Evolutionary conservation across 2,329 filamentous ascomycete genomes (phyloP), one percentile per base, ranked within the genome.

Genomic region (Ophiostoma ips): DNA sequence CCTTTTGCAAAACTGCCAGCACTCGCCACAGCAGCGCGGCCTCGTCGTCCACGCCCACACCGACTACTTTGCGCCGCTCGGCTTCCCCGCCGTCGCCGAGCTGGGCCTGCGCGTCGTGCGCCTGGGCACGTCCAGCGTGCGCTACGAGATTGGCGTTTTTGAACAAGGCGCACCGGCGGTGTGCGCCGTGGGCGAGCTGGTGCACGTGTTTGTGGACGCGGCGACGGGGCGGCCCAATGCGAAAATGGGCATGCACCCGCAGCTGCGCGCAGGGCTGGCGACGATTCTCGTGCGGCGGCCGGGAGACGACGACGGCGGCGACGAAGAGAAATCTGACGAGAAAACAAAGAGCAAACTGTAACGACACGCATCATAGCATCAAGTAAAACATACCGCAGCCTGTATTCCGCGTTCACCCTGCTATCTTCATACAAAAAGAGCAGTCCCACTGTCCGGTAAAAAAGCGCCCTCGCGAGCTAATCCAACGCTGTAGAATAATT

Each of bases 141-240:
- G 80, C 12, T 96, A 95, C 61, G 90, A 96, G 62, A 78, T 94
- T 52, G 92, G 81, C 0, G 73, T 96, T 1, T 96, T 95, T 60
- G 81, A 87, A 61, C 73, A 77, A 53, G 86, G 83, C 0, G 68
- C 81, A 2, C 79, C 86, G 1, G 69, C 75, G 18, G 86, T 92
- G 10, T 87, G 84, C 61, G 87, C 87, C 11, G 87, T 95, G 1
- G 88, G 88, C 1, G 83, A 84, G 58, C 88, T 92, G 61, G 75
- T 87, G 13, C 89, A 95, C 62, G 87, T 95, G 11, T 94, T 90
- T 67, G 84, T 94, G n/a, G 79, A 89, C 52, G 74, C 85, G 48
- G 72, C 73, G 35, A 83, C 77, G 15, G 79, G 82, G 56, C 76
- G 80, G 53, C 85, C 87, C n/a, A 75, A 71, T 21, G 64, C 69